Evolutionary conservation across 768 basidiomycete genomes (phyloP).

Genomic region (Hygrophorus pudorinus): DNA sequence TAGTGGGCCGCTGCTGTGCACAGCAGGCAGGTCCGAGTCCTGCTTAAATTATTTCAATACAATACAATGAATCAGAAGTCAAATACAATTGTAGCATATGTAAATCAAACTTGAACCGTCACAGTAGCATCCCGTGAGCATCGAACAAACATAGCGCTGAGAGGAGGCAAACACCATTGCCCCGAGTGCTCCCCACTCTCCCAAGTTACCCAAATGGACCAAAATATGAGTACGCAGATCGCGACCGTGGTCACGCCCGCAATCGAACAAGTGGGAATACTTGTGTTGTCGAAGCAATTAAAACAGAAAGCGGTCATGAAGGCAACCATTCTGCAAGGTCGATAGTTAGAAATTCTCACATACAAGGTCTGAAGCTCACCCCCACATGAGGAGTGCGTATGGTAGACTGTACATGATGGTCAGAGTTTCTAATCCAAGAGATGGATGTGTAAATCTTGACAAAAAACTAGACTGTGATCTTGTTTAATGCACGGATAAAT

Average conservation of each 20-base stretch:
- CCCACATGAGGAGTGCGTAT: conserved; percentile 49
- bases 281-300: conserved; percentile 22
- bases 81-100: too few relatives aligned
- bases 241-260: conserved; percentile 21
- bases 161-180: too few relatives aligned
- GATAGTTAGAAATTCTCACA: background rate
- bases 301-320: conserved; percentile 30
- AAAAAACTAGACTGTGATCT: background rate
- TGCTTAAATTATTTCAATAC: too few relatives aligned
- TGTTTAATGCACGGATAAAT: conserved; percentile 9
- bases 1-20: too few relatives aligned
- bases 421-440: conserved; percentile 36
- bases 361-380: conserved; percentile 25
- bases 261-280: conserved; percentile 16
- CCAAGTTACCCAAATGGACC: conserved; percentile 36
- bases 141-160: too few relatives aligned
- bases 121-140: too few relatives aligned
- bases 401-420: conserved; percentile 47
- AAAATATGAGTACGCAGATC: conserved; percentile 25
- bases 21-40: too few relatives aligned
- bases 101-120: too few relatives aligned
- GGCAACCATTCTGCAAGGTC: conserved; percentile 22
- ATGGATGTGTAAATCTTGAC: background rate
- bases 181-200: conserved; percentile 18
- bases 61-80: too few relatives aligned